These are phyloP conservation scores for Leccinum pellstonianum DNA, from an alignment of 768 basidiomycete genomes.

Conservation along the genomic window DNA sequence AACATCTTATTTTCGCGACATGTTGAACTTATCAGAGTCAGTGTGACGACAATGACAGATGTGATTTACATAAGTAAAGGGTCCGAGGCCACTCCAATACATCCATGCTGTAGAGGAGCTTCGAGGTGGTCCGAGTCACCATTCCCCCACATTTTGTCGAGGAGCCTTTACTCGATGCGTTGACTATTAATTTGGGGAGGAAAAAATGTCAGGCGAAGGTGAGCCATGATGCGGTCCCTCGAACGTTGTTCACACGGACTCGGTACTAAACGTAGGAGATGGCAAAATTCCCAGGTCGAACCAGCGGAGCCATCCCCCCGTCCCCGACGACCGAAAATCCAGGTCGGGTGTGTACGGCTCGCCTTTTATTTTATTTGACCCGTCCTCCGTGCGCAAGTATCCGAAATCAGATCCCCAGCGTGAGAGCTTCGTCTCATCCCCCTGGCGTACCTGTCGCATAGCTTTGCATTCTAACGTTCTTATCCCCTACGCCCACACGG, in stretches of 20 bases:
- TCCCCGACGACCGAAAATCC: slow-evolving; percentile 42
- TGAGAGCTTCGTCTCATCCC: slow-evolving; percentile 10
- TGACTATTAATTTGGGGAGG: background rate
- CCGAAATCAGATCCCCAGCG: slow-evolving; percentile 46
- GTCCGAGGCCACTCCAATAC: background rate
- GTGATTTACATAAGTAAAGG: background rate
- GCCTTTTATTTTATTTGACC: background rate
- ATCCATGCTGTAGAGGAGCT: background rate
- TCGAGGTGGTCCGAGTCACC: background rate
- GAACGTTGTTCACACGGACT: background rate
- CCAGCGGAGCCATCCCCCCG: slow-evolving; percentile 10
- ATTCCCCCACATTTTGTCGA: background rate
- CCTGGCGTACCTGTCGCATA: background rate
- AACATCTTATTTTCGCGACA: background rate
- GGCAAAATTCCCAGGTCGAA: slow-evolving; percentile 30
- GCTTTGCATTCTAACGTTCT: background rate
- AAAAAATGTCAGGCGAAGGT: slow-evolving; percentile 30
- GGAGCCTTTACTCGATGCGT: background rate
- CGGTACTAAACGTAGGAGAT: background rate
- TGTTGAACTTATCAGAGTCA: background rate
- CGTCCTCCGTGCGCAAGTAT: slow-evolving; percentile 33
- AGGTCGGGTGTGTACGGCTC: slow-evolving; percentile 35
- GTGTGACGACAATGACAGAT: background rate
- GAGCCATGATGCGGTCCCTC: background rate
- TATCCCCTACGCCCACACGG: slow-evolving; percentile 5